Percentiles rank a stretch among this genome's conserved stretches.
Conservation (phyloP, 768 basidiomycete species). For the Candolleomyces eurysporus region DNA sequence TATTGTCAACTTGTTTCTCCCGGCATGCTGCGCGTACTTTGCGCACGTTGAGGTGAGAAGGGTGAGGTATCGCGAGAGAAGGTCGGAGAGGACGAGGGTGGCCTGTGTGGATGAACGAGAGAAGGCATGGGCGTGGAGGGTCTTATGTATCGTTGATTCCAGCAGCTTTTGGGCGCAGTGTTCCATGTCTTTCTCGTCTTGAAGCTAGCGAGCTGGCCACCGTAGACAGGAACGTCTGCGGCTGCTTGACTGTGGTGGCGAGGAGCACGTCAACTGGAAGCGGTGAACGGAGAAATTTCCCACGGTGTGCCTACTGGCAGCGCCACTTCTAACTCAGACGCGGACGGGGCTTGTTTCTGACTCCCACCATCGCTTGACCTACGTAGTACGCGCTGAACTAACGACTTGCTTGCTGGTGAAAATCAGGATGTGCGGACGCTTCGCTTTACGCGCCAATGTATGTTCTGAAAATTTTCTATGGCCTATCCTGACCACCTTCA, state of each 20-base stretch:
- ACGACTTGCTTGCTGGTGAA: neutral
- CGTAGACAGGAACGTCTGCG: too few species aligned
- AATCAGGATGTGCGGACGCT: conserved; percentile 60
- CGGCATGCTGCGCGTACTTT: conserved; percentile 73
- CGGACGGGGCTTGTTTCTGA: neutral
- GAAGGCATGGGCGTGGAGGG: conserved; percentile 77
- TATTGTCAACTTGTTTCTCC: conserved; percentile 54
- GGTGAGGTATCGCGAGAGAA: conserved; percentile 71
- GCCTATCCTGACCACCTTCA: neutral
- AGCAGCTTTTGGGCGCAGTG: conserved; percentile 56
- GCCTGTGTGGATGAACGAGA: conserved; percentile 75
- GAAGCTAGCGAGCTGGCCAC: too few species aligned
- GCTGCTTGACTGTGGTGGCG: conserved; percentile 17
- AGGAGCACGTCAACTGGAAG: conserved; percentile 13
- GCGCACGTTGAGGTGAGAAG: conserved; percentile 67
- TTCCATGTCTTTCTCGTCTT: conserved; percentile 39
- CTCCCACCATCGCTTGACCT: neutral
- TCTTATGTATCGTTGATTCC: conserved; percentile 64
- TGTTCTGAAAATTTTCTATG: neutral
- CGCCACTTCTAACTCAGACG: neutral
- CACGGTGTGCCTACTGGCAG: conserved; percentile 11
- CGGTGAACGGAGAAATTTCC: conserved; percentile 15
- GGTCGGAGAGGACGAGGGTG: conserved; percentile 65
- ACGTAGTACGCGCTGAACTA: too few species aligned
- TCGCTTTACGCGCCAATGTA: conserved; percentile 47